Base-by-base conservation (phyloP, 2,329 filamentous ascomycete species). In the Monosporascus ibericus region DNA sequence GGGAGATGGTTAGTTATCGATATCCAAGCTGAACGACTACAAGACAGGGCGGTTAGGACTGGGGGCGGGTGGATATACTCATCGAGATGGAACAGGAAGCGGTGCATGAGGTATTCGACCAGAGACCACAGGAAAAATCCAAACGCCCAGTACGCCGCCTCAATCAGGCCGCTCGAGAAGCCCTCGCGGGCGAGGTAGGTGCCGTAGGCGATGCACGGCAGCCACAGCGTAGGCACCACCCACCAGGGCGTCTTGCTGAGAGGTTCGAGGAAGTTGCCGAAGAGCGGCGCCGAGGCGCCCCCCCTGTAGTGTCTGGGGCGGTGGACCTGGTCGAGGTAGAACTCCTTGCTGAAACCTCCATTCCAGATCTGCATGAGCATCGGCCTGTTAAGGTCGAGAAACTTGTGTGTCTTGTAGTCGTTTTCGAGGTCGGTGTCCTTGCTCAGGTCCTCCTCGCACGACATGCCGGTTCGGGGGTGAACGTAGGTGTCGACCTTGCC, bases 201-300 rank as follows among this genome's bases (percentile, higher is more conserved):
- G 25, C 88, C 90, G 65, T 91, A 96, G 9, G 75, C 63, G 42
- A 96, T 81, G 18, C 77, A 80, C n/a, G 94, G 94, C 42, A 94
- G 68, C 94, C 94, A 99, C 2, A 95, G 55, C 0, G 77, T 77
- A 3, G 94, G 94, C 11, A 99, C 79, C 44, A 95, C 70, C 84
- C 87, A 99, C 94, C 94, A 99, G 1, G 94, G 83, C 2, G 94
- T 99, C 78, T 92, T 88, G 70, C 86, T 92, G 54, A 99, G 75
- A n/a, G 94, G 94, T 73, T 99, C 94, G n/a, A 99, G 77, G 69
- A 99, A 95, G 73, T 99, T 97, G 55, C 94, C 94, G 71, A 99
- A 99, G 24, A 99, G 74, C 20, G 94, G 94, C 38, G 94, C 94
- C 6, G 91, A 96, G 56, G 85, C 84, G 53, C 94, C 94, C 59